Percentiles rank a stretch among this genome's conserved stretches.
Evolutionary conservation across 257 asterid species (phyloP).

Genomic region (Leonotis leonurus): DNA sequence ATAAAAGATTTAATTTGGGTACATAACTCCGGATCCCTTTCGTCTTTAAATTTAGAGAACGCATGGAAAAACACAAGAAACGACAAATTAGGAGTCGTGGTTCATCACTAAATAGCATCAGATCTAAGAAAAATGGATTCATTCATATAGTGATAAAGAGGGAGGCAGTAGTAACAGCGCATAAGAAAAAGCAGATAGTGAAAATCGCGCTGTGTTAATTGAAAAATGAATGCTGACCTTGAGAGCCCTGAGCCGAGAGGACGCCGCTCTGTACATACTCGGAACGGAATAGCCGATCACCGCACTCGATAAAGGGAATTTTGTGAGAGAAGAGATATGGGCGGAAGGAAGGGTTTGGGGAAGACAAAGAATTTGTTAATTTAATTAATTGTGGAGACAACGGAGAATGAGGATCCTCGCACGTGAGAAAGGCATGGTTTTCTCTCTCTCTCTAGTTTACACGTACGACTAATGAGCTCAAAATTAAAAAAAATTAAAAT

Average conservation of each 20-base stretch:
- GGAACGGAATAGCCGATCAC: constrained; percentile 7
- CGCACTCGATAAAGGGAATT: background rate
- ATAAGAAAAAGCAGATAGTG: background rate
- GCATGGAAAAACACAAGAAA: background rate
- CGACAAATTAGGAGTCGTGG: background rate
- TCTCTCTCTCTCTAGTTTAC: background rate
- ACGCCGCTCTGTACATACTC: constrained; percentile 58
- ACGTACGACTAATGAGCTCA: background rate
- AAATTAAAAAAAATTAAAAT: no score
- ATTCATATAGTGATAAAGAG: background rate
- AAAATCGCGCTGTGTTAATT: background rate
- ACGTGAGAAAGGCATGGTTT: constrained; percentile 16
- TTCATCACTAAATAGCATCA: background rate
- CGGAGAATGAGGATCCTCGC: constrained; percentile 34
- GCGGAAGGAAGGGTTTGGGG: constrained; percentile 2
- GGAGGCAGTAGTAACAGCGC: background rate
- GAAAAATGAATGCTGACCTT: constrained; percentile 34
- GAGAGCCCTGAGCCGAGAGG: constrained; percentile 56
- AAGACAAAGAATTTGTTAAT: background rate
- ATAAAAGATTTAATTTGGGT: background rate
- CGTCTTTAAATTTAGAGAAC: background rate
- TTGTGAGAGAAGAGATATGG: background rate
- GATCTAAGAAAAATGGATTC: constrained; percentile 17
- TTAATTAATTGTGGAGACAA: background rate
- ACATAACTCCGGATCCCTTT: background rate